Base-by-base conservation (phyloP, 2,329 filamentous ascomycete genomes). In the Diaporthe citri region DNA sequence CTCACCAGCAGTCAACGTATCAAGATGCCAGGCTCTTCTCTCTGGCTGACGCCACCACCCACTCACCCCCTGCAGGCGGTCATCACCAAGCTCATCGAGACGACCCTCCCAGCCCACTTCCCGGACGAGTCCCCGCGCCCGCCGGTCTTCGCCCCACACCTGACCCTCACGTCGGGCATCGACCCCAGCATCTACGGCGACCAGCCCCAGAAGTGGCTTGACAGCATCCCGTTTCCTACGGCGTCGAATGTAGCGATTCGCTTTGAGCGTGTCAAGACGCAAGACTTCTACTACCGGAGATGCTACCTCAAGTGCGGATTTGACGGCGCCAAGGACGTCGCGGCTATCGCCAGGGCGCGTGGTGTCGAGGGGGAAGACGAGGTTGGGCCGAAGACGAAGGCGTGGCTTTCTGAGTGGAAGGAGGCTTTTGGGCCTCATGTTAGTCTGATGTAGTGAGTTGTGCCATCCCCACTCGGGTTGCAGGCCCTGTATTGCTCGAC, bases 361-460 rank as follows among this genome's bases (percentile, higher is more conserved):
- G 81, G 78, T n/a, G 80, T 81, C 3, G 62, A 77, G 39, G 79
- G 76, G 1, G 79, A 79, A 56, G 77, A 76, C 1, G 74, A 43
- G 13, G 74, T 73, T 31, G 74, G 74, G n/a, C n/a, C 36, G 20
- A 77, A 77, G 77, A 81, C 80, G 22, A 41, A 77, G 43, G 57
- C 72, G 72, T 82, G 80, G 82, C 60, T 82, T 66, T 67, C 73
- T 4, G 73, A 76, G 69, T 83, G 82, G 82, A 72, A 66, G 25
- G 39, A 48, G 71, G 78, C 75, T 9, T 83, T 78, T 74, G 81
- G 80, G 46, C 81, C 81, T 36, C 82, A 83, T 76, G 77, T 82
- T 36, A 82, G 81, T 71, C 72, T 83, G 77, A 78, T 82, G 52
- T 83, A 83, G 82, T 82, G 72, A 79, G 82, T 81, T 7, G 2